phyloP scores from a whole-genome alignment of 768 basidiomycete genomes.

The Phlebiopsis gigantea region DNA sequence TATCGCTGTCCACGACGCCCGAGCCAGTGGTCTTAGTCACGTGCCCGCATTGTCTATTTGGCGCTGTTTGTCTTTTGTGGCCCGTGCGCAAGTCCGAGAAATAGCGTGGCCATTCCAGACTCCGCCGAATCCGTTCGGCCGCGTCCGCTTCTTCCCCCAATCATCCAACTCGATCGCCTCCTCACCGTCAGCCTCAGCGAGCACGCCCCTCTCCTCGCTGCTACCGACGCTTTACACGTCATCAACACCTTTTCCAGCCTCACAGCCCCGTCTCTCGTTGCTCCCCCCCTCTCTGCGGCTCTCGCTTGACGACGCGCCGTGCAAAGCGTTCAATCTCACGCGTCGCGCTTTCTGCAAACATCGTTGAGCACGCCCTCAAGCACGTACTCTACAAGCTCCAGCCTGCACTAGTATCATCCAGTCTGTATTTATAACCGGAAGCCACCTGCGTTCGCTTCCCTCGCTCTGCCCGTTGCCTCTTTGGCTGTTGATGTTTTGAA shows the following conservation, averaged over 20 bases:
- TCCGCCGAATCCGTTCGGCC: constrained; percentile 32
- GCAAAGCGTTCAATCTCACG: constrained; percentile 29
- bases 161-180: constrained; percentile 42
- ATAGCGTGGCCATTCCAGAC: constrained; percentile 7
- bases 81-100: constrained; percentile 34
- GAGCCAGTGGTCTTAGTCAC: constrained; percentile 10
- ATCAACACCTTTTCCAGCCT: constrained; percentile 24
- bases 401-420: constrained; percentile 26
- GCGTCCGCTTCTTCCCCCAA: constrained; percentile 40
- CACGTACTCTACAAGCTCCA: constrained; percentile 25
- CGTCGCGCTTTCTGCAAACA: constrained; percentile 30
- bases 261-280: constrained; percentile 13
- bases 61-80: constrained; percentile 25
- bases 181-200: constrained; percentile 41
- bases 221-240: constrained; percentile 32
- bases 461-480: constrained; percentile 25
- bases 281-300: constrained; percentile 16
- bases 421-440: constrained; percentile 42
- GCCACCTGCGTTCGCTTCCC: constrained; percentile 30
- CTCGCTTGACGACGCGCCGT: constrained; percentile 15
- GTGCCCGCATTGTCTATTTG: constrained; percentile 26
- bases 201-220: constrained; percentile 36
- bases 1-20: constrained; percentile 7
- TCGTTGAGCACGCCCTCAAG: constrained; percentile 24
- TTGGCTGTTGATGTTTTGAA: constrained; percentile 42